phyloP scores from a whole-genome alignment of 306 rosid genomes.

The Erythrophleum fordii region DNA sequence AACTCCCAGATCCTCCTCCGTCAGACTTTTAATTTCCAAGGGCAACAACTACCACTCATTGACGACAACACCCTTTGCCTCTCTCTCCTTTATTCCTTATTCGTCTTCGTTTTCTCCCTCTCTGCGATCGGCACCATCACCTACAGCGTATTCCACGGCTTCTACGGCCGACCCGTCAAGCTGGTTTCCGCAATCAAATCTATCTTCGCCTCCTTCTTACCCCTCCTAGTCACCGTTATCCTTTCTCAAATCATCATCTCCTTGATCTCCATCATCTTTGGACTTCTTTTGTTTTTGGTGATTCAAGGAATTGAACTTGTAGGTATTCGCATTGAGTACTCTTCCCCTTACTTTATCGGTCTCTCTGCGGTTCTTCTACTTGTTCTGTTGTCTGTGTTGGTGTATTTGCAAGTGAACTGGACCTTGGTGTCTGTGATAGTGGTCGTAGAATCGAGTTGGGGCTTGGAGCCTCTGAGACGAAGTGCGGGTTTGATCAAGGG shows the following conservation, averaged over 20 bases:
- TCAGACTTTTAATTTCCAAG: background rate
- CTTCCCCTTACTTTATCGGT: conserved; percentile 43
- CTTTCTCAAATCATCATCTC: conserved; percentile 23
- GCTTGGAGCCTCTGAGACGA: conserved; percentile 44
- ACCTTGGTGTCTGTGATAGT: conserved; percentile 44
- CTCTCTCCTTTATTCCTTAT: conserved; percentile 30
- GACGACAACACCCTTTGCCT: background rate
- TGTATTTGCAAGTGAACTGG: conserved; percentile 54
- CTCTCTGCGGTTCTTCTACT: conserved; percentile 14
- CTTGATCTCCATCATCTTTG: background rate
- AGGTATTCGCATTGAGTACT: conserved; percentile 33
- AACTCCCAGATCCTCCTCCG: conserved; percentile 34
- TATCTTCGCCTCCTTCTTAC: conserved; percentile 45
- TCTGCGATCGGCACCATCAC: conserved; percentile 59
- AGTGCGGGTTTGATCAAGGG: conserved; percentile 52
- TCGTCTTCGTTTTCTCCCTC: conserved; percentile 42
- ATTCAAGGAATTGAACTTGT: conserved; percentile 21
- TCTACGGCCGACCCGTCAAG: conserved; percentile 56
- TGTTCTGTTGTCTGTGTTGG: conserved; percentile 7
- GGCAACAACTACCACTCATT: background rate
- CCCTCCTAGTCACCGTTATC: conserved; percentile 46
- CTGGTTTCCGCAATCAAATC: conserved; percentile 56
- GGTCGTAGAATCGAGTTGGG: conserved; percentile 57
- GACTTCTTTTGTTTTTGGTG: conserved; percentile 25
- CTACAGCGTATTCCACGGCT: conserved; percentile 55